phyloP scores from a whole-genome alignment of 2,329 filamentous ascomycete species.

The Zarea fungicola region DNA sequence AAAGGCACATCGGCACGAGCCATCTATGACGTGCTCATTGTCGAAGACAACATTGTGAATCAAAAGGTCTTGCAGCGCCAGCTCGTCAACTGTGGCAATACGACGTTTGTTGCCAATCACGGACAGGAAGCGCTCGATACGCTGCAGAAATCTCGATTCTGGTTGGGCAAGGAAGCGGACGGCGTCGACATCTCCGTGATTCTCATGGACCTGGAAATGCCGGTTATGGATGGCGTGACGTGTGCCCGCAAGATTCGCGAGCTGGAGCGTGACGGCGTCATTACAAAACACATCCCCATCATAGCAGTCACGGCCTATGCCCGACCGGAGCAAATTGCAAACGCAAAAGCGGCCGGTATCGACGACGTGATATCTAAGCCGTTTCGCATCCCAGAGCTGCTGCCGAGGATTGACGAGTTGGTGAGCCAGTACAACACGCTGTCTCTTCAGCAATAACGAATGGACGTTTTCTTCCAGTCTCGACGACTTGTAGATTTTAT shows the following conservation, averaged over 20 bases:
- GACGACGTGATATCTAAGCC: conserved; percentile 77
- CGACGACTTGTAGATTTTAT: too few species aligned
- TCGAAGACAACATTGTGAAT: conserved; percentile 65
- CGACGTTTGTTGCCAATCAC: conserved; percentile 59
- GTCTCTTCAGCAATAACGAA: not conserved
- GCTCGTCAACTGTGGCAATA: conserved; percentile 55
- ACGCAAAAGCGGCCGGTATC: conserved; percentile 67
- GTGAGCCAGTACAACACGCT: conserved; percentile 33
- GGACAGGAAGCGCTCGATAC: conserved; percentile 57
- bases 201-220: conserved; percentile 80
- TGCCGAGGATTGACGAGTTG: conserved; percentile 61
- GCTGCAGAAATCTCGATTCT: conserved; percentile 51
- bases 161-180: conserved; percentile 42
- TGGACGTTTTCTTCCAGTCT: not conserved
- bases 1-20: conserved; percentile 16
- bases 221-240: conserved; percentile 74
- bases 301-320: conserved; percentile 83
- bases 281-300: conserved; percentile 65
- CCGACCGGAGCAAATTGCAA: conserved; percentile 66
- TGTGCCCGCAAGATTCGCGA: conserved; percentile 66
- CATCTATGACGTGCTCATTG: conserved; percentile 55
- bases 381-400: conserved; percentile 67
- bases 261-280: conserved; percentile 56
- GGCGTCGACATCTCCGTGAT: conserved; percentile 59
- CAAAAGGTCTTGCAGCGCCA: conserved; percentile 59